Conservation (phyloP, 257 asterid species). For the Solanum ahanhuiri region DNA sequence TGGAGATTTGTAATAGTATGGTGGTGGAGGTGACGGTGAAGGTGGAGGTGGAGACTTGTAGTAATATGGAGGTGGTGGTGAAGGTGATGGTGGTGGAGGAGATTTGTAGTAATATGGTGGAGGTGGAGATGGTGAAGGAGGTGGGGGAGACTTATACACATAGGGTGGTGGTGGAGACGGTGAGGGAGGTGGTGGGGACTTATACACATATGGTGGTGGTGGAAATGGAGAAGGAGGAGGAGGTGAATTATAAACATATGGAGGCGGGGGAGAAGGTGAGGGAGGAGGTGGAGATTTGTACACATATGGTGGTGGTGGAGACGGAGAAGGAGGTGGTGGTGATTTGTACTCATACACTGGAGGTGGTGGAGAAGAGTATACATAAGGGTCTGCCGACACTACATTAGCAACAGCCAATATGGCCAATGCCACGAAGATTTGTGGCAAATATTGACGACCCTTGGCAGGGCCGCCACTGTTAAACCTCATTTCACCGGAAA, state of each 20-base stretch:
- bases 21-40: neutral
- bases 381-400: neutral
- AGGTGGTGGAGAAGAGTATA: neutral
- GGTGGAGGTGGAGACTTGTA: neutral
- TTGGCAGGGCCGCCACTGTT: neutral
- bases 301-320: neutral
- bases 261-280: neutral
- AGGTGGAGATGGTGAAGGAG: neutral
- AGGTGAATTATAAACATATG: neutral
- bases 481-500: neutral
- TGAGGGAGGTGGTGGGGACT: rapidly evolving
- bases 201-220: neutral
- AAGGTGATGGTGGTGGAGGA: slow-evolving; percentile 26
- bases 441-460: neutral
- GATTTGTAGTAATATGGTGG: slow-evolving; percentile 15
- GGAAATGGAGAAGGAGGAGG: neutral
- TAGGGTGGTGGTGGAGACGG: neutral
- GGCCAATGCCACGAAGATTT: neutral
- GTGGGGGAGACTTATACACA: neutral
- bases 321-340: neutral
- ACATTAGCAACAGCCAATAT: neutral
- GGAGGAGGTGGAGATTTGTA: neutral
- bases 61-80: slow-evolving; percentile 18
- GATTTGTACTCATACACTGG: neutral
- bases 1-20: neutral